phyloP scores from a whole-genome alignment of 2,329 filamentous ascomycete genomes.

The Stagonosporopsis rhizophila region DNA sequence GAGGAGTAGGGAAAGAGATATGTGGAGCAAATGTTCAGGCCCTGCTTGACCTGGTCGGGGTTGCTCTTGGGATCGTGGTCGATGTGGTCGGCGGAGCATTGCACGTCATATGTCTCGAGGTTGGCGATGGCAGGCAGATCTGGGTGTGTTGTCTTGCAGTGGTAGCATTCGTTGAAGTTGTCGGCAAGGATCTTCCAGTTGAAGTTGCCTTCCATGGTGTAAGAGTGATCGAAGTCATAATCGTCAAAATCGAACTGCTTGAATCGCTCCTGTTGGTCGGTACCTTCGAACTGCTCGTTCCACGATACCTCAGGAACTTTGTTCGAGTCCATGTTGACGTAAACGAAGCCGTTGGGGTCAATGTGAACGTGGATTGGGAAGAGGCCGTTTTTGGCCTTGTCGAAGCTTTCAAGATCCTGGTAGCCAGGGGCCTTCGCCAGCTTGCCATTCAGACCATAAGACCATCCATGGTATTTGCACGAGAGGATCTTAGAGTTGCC shows the following conservation, averaged over 20 bases:
- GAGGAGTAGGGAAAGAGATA: conserved; percentile 44
- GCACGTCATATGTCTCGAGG: conserved; percentile 59
- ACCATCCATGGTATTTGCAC: conserved; percentile 58
- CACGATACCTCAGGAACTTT: conserved; percentile 40
- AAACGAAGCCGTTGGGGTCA: conserved; percentile 46
- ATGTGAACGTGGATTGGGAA: conserved; percentile 45
- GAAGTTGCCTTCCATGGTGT: conserved; percentile 41
- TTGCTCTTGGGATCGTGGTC: conserved; percentile 43
- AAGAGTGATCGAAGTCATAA: conserved; percentile 58
- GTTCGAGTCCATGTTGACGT: conserved; percentile 48
- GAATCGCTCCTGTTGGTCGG: conserved; percentile 45
- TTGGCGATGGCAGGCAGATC: conserved; percentile 64
- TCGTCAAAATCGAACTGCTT: conserved; percentile 44
- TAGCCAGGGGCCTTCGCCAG: conserved; percentile 55
- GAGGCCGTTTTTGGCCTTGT: conserved; percentile 48
- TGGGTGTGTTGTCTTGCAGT: conserved; percentile 67
- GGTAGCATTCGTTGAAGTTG: conserved; percentile 73
- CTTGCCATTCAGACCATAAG: conserved; percentile 53
- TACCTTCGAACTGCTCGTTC: conserved; percentile 40
- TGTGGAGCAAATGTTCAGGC: conserved; percentile 41
- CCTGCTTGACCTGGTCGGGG: conserved; percentile 32
- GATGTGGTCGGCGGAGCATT: conserved; percentile 40
- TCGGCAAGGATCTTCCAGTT: conserved; percentile 54
- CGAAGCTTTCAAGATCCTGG: conserved; percentile 49
- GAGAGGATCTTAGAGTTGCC: conserved; percentile 51